A percentile compares a stretch with the other conserved stretches of the same genome.
These are phyloP conservation scores for Nannizziopsis barbatae DNA, from an alignment of 2,329 filamentous ascomycete genomes.

Conservation along the genomic window DNA sequence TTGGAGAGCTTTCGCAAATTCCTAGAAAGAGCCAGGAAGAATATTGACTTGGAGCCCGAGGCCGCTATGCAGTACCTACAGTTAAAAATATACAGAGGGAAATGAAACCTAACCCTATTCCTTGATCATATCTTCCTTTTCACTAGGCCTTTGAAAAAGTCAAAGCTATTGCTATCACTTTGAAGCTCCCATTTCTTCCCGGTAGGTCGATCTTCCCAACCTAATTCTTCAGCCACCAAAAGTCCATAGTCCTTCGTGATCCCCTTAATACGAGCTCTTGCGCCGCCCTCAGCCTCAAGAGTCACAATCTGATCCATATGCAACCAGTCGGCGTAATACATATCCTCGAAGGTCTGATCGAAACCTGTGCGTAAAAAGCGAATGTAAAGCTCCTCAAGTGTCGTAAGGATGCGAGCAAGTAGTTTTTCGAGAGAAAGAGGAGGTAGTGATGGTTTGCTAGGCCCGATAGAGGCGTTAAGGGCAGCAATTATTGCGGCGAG, in stretches of 20 bases:
- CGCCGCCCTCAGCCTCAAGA: constrained; percentile 68
- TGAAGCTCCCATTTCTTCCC: constrained; percentile 74
- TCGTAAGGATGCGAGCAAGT: constrained; percentile 66
- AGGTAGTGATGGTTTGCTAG: constrained; percentile 30
- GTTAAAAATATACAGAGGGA: not conserved
- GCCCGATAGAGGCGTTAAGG: constrained; percentile 31
- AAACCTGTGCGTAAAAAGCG: constrained; percentile 68
- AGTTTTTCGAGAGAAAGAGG: constrained; percentile 66
- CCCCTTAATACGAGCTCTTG: constrained; percentile 64
- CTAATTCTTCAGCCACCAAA: constrained; percentile 71
- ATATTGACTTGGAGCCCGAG: too few species aligned
- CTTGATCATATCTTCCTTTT: constrained; percentile 57
- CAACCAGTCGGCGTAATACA: constrained; percentile 77
- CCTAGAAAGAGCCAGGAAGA: not conserved
- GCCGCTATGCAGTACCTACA: not conserved
- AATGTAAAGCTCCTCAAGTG: constrained; percentile 65
- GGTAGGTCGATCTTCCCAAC: constrained; percentile 58
- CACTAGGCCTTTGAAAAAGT: constrained; percentile 84
- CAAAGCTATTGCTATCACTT: constrained; percentile 96
- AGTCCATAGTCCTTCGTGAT: constrained; percentile 90
- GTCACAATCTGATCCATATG: constrained; percentile 66
- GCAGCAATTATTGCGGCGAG: constrained; percentile 57
- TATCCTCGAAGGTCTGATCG: constrained; percentile 55
- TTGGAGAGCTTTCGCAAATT: not conserved
- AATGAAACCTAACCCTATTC: not conserved